Conservation (phyloP, 192 early-diverging fungal species). For the Coemansia sp. region DNA sequence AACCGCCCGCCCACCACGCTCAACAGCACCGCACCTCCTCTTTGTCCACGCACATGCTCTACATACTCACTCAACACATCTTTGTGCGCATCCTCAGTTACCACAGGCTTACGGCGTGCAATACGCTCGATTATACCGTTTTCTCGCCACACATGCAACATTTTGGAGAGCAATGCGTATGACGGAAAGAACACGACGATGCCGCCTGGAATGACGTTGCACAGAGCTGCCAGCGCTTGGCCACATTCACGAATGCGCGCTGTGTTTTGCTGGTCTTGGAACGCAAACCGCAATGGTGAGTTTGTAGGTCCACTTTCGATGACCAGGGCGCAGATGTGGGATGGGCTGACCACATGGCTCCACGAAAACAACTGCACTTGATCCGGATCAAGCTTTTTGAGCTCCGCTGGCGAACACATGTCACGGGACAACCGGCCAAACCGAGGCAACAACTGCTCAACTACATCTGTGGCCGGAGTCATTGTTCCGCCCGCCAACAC, state of each 20-base stretch:
- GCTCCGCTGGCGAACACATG: neutral
- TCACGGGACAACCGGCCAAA: conserved; percentile 6
- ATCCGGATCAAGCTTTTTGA: conserved; percentile 9
- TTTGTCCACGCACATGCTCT: conserved; percentile 34
- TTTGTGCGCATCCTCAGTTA: conserved; percentile 56
- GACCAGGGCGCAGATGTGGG: conserved; percentile 70
- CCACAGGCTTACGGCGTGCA: conserved; percentile 65
- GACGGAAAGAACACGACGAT: conserved; percentile 88
- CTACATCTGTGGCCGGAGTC: conserved; percentile 69
- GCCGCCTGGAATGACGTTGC: conserved; percentile 76
- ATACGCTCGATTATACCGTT: conserved; percentile 56
- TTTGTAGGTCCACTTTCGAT: conserved; percentile 67
- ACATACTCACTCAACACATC: conserved; percentile 63
- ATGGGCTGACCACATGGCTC: conserved; percentile 79
- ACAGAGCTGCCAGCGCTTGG: conserved; percentile 66
- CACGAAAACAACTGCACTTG: conserved; percentile 71
- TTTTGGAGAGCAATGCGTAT: conserved; percentile 71
- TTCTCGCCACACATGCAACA: conserved; percentile 58
- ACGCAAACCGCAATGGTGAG: conserved; percentile 66
- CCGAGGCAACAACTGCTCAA: conserved; percentile 26
- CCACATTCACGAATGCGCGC: conserved; percentile 68
- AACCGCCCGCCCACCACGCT: conserved; percentile 90
- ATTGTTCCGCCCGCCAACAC: conserved; percentile 93
- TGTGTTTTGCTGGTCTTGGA: conserved; percentile 19
- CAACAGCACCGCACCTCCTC: conserved; percentile 74